Percentiles rank a stretch among this genome's conserved stretches.
Conservation (phyloP, 2,329 filamentous ascomycete genomes). For the Phyllosticta citribraziliensis region DNA sequence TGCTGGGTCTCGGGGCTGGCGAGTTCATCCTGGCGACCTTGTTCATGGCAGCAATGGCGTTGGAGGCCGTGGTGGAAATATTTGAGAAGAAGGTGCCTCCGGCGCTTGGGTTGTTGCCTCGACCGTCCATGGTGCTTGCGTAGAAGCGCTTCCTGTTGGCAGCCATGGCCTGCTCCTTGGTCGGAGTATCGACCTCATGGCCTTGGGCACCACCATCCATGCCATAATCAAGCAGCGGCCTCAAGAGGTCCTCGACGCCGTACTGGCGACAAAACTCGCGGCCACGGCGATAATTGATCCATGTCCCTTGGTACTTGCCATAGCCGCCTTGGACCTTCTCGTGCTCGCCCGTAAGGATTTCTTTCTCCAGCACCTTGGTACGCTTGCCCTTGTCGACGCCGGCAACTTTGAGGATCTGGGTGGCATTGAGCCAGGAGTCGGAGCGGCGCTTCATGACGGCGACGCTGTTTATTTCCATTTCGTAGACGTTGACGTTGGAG, state of each 20-base stretch:
- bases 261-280: slow-evolving; percentile 80
- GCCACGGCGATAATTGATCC: slow-evolving; percentile 90
- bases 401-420: slow-evolving; percentile 94
- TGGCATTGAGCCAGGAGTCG: slow-evolving; percentile 96
- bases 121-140: slow-evolving; percentile 60
- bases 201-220: slow-evolving; percentile 62
- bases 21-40: slow-evolving; percentile 85
- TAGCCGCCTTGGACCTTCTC: slow-evolving; percentile 98
- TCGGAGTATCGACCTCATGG: slow-evolving; percentile 81
- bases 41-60: slow-evolving; percentile 90
- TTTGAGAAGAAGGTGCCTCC: slow-evolving; percentile 94
- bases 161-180: slow-evolving; percentile 98
- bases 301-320: slow-evolving; percentile 97
- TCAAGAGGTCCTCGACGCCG: slow-evolving; percentile 65
- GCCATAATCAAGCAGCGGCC: slow-evolving; percentile 65
- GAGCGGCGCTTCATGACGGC: slow-evolving; percentile 92
- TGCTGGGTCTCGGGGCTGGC: slow-evolving; percentile 56
- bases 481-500: slow-evolving; percentile 91
- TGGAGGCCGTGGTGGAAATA: slow-evolving; percentile 86
- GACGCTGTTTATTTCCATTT: slow-evolving; percentile 92
- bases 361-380: slow-evolving; percentile 95
- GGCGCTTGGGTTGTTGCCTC: slow-evolving; percentile 50
- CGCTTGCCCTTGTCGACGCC: slow-evolving; percentile 96
- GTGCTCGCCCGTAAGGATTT: slow-evolving; percentile 90
- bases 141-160: slow-evolving; percentile 84